phyloP scores from a whole-genome alignment of 78 protist genomes.

The Tieghemostelium lacteum region DNA sequence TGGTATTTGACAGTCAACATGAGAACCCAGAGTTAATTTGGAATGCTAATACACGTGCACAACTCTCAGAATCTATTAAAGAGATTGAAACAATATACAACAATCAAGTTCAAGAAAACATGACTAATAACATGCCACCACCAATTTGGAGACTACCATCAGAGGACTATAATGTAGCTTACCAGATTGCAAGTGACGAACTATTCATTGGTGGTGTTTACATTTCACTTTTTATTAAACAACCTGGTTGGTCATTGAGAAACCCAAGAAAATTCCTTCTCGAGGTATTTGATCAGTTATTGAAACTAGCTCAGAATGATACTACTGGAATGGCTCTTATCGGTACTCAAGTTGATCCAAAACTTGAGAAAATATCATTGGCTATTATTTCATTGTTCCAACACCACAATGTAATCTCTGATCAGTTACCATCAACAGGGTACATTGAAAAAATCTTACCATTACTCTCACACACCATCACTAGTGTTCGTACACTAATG shows the following conservation, averaged over 20 bases:
- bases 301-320: background rate
- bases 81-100: constrained; percentile 31
- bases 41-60: constrained; percentile 83
- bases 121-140: background rate
- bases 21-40: constrained; percentile 89
- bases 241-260: constrained; percentile 88
- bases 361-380: constrained; percentile 33
- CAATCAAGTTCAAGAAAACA: background rate
- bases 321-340: too few species aligned
- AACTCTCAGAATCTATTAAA: constrained; percentile 29
- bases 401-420: constrained; percentile 47
- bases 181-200: constrained; percentile 50
- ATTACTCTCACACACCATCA: constrained; percentile 17
- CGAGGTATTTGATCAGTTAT: constrained; percentile 51
- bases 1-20: constrained; percentile 79
- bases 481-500: constrained; percentile 44
- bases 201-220: constrained; percentile 84
- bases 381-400: constrained; percentile 41
- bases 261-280: constrained; percentile 79
- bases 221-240: constrained; percentile 73
- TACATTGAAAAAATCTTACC: constrained; percentile 66
- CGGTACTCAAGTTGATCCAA: constrained; percentile 14
- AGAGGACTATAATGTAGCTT: constrained; percentile 43
- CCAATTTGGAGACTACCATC: constrained; percentile 56
- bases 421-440: constrained; percentile 68